These are phyloP conservation scores for Entomortierella parvispora DNA, from an alignment of 192 early-diverging fungal genomes.

Conservation along the genomic window DNA sequence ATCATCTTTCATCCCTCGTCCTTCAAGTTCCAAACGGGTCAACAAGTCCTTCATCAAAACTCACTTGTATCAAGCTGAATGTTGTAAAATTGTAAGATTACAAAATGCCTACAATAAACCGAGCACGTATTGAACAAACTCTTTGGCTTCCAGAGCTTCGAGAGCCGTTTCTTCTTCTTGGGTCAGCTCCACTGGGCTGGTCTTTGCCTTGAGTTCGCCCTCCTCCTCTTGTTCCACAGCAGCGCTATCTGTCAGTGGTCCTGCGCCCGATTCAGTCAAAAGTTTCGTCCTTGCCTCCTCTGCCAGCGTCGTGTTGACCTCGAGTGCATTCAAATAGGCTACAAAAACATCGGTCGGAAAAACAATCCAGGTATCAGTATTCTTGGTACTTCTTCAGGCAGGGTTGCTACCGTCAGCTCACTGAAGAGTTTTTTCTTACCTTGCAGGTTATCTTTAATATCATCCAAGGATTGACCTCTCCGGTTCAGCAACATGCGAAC, in stretches of 20 bases:
- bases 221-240: slow-evolving; percentile 9
- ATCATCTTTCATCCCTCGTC: no score
- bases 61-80: no score
- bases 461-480: slow-evolving; percentile 55
- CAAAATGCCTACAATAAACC: slow-evolving; percentile 26
- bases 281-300: slow-evolving; percentile 40
- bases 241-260: slow-evolving; percentile 5
- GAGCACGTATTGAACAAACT: slow-evolving; percentile 42
- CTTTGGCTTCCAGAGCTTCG: slow-evolving; percentile 40
- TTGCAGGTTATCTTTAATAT: slow-evolving; percentile 56
- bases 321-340: slow-evolving; percentile 40
- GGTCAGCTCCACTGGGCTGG: slow-evolving; percentile 8
- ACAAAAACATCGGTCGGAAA: no score
- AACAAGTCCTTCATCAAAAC: no score
- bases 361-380: no score
- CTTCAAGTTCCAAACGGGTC: no score
- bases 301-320: slow-evolving; percentile 39
- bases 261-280: slow-evolving; percentile 21
- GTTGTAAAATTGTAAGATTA: no score
- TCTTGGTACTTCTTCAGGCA: no score
- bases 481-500: slow-evolving; percentile 53
- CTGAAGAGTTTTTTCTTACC: slow-evolving; percentile 37
- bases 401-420: no score
- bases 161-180: slow-evolving; percentile 32
- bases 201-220: no score